phyloP scores from a whole-genome alignment of 1,284 basidiomycete genomes.

The Irpex sp. region DNA sequence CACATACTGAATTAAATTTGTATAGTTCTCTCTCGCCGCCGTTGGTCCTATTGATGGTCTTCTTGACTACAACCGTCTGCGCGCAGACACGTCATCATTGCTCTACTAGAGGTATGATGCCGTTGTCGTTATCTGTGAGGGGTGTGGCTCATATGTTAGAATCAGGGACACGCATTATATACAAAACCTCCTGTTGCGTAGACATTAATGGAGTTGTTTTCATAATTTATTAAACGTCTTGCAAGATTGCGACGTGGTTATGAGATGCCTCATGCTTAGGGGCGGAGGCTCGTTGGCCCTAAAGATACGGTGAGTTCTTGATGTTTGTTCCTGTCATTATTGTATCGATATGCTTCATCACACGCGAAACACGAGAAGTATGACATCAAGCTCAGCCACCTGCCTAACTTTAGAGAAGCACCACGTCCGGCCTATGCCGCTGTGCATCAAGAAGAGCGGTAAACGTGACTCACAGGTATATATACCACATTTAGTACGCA shows the following conservation, averaged over 20 bases:
- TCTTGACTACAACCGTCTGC: slow-evolving; percentile 80
- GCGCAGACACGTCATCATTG: slow-evolving; percentile 78
- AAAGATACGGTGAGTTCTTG: too few species aligned
- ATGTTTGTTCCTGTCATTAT: too few species aligned
- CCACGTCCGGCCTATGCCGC: too few species aligned
- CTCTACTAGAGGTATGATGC: slow-evolving; percentile 47
- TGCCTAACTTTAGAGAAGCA: neutral
- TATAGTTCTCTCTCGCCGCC: slow-evolving; percentile 76
- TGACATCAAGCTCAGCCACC: too few species aligned
- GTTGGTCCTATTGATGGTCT: slow-evolving; percentile 88
- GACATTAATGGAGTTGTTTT: neutral
- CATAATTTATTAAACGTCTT: neutral
- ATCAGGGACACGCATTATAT: neutral
- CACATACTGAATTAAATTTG: neutral
- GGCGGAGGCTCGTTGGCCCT: too few species aligned
- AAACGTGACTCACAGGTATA: too few species aligned
- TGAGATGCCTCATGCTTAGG: too few species aligned
- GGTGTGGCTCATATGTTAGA: neutral
- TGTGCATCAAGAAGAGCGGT: too few species aligned
- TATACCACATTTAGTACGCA: too few species aligned
- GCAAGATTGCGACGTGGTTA: neutral
- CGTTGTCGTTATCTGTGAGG: neutral
- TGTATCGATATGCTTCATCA: too few species aligned
- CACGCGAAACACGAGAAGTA: too few species aligned
- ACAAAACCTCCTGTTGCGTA: neutral